Base-by-base conservation (phyloP, 805 yeast species). In the Sugiyamaella smithiae region DNA sequence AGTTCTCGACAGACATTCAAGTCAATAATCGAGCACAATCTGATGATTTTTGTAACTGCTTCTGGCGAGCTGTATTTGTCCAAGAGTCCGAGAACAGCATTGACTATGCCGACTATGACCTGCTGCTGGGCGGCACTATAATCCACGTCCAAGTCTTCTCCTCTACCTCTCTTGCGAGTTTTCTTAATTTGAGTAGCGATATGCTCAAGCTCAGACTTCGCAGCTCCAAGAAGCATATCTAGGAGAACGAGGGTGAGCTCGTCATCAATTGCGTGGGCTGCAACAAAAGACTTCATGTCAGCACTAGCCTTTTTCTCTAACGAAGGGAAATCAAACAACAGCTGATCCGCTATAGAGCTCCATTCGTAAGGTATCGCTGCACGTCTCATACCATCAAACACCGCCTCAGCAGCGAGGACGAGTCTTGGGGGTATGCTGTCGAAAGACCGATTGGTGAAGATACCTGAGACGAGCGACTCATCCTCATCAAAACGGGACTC, bases 271-370 rank as follows among this genome's bases (percentile, higher is more conserved):
- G 20, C 40, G 32, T 40, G 28, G 8, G 41, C 47, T n/a, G 19
- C 7, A 17, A 52, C 26, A 31, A 24, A 46, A 14, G 23, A 17
- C 33, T 38, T 31, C 6, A 22, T 28, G 17, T 37, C 48, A 4
- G 26, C 33, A 12, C 35, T 25, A 5, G 28, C 19, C 28, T 37
- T 31, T 23, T 3, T 26, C 14, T 23, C 36, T 14, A 52, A 36
- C 20, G 55, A 44, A 6, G 56, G 49, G 45, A 54, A 54, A 31
- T 55, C 87, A 40, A 70, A 67, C 16, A 74, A 55, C 3, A 74
- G 58, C 53, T 73, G 77, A 1, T 68, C 63, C 1, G 74, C 52
- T 9, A 78, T 57, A 16, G 66, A 55, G 42, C 72, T 74, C 61
- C 80, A 72, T 55, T 42, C 46, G 11, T 38, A 24, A 5, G 41